Evolutionary conservation across 2,329 filamentous ascomycete species (phyloP).

Genomic region (Pseudogymnoascus sp.): DNA sequence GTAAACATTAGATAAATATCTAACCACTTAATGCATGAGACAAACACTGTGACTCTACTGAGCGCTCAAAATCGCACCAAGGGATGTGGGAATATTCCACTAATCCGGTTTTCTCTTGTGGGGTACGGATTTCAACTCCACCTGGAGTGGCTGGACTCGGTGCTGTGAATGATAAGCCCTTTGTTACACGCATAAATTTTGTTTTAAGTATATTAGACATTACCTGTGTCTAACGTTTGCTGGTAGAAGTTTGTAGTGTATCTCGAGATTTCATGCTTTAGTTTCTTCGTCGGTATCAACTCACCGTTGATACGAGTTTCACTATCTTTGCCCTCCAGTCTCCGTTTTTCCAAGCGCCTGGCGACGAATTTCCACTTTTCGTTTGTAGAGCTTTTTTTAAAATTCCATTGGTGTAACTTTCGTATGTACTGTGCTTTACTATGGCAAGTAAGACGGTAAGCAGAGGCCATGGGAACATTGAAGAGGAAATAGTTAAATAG

Average conservation of each 20-base stretch:
- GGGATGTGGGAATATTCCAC: conserved; percentile 16
- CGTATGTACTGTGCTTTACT: conserved; percentile 15
- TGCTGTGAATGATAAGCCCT: conserved; percentile 11
- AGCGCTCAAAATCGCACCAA: conserved; percentile 16
- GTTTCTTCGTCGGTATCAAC: conserved; percentile 10
- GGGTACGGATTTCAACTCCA: conserved; percentile 15
- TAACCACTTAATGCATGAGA: not conserved
- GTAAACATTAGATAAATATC: conserved; percentile 11
- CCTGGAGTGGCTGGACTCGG: conserved; percentile 10
- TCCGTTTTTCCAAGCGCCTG: conserved; percentile 13
- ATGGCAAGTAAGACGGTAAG: not conserved
- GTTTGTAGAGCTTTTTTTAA: conserved; percentile 14
- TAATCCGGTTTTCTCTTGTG: conserved; percentile 9
- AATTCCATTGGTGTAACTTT: conserved; percentile 14
- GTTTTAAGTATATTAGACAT: not conserved
- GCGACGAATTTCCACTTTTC: conserved; percentile 14
- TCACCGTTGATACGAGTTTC: conserved; percentile 13
- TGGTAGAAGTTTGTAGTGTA: conserved; percentile 10
- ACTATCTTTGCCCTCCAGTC: conserved; percentile 14
- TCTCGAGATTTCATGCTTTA: conserved; percentile 12
- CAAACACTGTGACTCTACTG: conserved; percentile 11
- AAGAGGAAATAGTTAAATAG: not conserved
- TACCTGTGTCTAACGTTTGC: conserved; percentile 9
- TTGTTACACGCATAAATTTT: not conserved
- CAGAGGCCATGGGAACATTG: not conserved